Base-by-base conservation (phyloP, 371 early-diverging fungal species). In the Gilbertella persicaria region DNA sequence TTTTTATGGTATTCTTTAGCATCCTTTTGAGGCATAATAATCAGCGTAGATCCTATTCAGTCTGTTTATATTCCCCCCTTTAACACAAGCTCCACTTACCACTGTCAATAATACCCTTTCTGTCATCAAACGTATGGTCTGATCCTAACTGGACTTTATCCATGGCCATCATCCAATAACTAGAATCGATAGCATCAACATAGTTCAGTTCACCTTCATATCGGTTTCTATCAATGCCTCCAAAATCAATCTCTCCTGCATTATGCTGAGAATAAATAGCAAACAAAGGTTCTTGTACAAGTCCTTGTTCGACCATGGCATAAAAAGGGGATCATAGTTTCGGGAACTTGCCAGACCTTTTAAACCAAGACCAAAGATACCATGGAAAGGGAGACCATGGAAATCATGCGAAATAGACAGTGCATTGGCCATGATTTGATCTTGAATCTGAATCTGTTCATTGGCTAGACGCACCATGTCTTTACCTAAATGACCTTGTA, bases 161-260 rank as follows among this genome's bases (percentile, higher is more conserved):
- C 53, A 90, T 62, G 20, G 71, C 67, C 24, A 91, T 84, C 68
- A 87, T 87, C 93, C 93, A 93, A 73, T 89, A 93, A 0, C 83
- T 88, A 40, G 78, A 79, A 58, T 88, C 83, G 25, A 84, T 73
- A 19, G 86, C 81, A 4, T 84, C 79, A 10, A 82, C 78, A 79
- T 85, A 93, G 46, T 73, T 44, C 3, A 89, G 35, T 0, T 83
- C 76, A 19, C 84, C 80, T 24, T 58, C 62, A 66, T 79, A 80
- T 19, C 74, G 75, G 21, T 58, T 54, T 33, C 55, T 45, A 54
- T 89, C 86, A 42, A 84, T 78, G 5, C 84, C 87, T 8, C 91
- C 89, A 54, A 90, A 71, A 28, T 84, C 78, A 36, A 89, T 78
- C 53, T 86, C 86, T 2, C 89, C 90, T 14, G 61, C 63, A 2